Evolutionary conservation across 805 yeast species (phyloP), one percentile per base, ranked within the genome.

Genomic region (Nakazawaea wickerhamii): DNA sequence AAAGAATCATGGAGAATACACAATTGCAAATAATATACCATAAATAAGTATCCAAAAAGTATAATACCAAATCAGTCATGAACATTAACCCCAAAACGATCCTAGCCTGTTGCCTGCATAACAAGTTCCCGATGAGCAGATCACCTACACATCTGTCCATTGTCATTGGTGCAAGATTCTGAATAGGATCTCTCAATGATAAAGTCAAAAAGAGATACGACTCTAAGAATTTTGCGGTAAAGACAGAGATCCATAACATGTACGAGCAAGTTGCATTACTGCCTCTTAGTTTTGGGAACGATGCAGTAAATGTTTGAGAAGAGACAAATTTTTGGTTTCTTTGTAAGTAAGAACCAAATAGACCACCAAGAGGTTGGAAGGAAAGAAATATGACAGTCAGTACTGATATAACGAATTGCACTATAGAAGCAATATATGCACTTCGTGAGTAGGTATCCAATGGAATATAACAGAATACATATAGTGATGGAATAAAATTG

Each of bases 11-110:
- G 1, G 80, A 75, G 43, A 73, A 68, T 0, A 70, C 48, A 15
- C 79, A 71, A 43, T 73, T 75, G 73, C 79, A 75, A 6, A 75
- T 65, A 38, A 75, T 71, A 46, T 75, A 75, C 81, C 81, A 75
- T 14, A 75, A 59, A 46, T 75, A 75, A 0, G 81, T 75, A 45
- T 75, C 81, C 18, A 75, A 61, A 46, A 73, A 73, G 50, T 73
- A 75, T 28, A 75, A 58, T 3, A 74, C 68, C 46, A 73, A 55
- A 50, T 73, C 78, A 4, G 77, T 67, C 7, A 67, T 38, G 25
- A 58, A 55, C 49, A 75, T 66, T 40, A 75, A 55, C 0, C 55
- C 49, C 22, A 75, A 56, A 7, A 70, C 63, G 40, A 74, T 59
- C 4, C 48, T 48, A 1, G 77, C 63, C 23, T 75, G 79, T 32